Base-by-base conservation (phyloP, 176 grass and related monocot species). In the Musa itinerans region DNA sequence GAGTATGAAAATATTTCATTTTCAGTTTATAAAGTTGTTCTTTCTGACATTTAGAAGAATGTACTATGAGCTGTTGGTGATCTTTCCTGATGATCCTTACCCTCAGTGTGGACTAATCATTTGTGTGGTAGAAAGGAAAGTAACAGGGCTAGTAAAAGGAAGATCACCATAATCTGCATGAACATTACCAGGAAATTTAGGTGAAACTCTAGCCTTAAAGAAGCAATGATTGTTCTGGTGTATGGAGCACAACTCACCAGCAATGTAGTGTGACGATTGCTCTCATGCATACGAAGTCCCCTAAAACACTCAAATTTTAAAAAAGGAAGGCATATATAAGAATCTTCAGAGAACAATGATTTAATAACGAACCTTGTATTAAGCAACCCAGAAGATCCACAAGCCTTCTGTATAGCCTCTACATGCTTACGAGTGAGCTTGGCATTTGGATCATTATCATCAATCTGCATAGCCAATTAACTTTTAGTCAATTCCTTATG, bases 351-450 rank as follows among this genome's bases (percentile, higher is more conserved):
- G 19, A 20, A 1, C 65, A 65, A 24, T 2, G 26, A 77, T 54
- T 12, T 9, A 65, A 1, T 2, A 49, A 68, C 63, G 34, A 81
- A 99, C 95, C 95, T 99, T 76, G 78, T 89, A 75, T 86, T 87
- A 22, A 99, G 77, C 53, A 85, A 79, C 22, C 90, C 88, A 0
- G 95, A 94, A 65, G 74, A 80, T 61, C 58, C 69, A 86, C 94
- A 98, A 70, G 84, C 80, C 24, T 85, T 76, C 66, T 98, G 86
- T 87, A 98, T 93, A 62, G 78, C 81, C 34, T 79, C 78, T 56
- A 87, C 80, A 76, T 76, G 90, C 77, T 78, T 76, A 59, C 63
- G 83, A 54, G 90, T 98, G 52, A 98, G 73, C 19, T 12, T 49
- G 27, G 88, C 79, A 89, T 82, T 97, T 29, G 77, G 54, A 53